A percentile compares a stretch with the other conserved stretches of the same genome.
phyloP scores from a whole-genome alignment of 345 rosid genomes.

The Noccaea bulbosa region DNA sequence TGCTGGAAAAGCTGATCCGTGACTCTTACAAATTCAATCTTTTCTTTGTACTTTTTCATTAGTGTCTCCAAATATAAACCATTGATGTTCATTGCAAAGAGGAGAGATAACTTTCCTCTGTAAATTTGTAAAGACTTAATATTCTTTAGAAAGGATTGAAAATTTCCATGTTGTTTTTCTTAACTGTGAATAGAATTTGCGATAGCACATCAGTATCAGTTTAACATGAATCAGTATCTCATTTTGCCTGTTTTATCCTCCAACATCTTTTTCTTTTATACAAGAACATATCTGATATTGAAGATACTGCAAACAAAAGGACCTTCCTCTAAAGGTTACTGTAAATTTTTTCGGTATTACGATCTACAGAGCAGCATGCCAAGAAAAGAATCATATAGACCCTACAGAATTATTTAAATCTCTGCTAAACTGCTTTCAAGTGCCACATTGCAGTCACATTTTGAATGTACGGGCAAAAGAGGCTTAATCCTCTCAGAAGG shows the following conservation, averaged over 20 bases:
- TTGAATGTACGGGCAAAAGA: slow-evolving; percentile 22
- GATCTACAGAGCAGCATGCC: slow-evolving; percentile 31
- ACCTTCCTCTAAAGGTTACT: slow-evolving; percentile 22
- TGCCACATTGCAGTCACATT: slow-evolving; percentile 32
- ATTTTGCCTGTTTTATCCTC: slow-evolving; percentile 9
- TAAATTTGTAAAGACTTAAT: slow-evolving; percentile 37
- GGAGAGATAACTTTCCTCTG: slow-evolving; percentile 32
- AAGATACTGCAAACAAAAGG: slow-evolving; percentile 23
- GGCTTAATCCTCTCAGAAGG: slow-evolving; percentile 23
- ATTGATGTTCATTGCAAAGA: slow-evolving; percentile 30
- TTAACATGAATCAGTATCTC: slow-evolving; percentile 19
- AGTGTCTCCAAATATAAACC: slow-evolving; percentile 17
- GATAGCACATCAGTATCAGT: background rate
- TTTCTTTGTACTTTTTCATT: slow-evolving; percentile 28
- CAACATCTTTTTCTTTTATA: slow-evolving; percentile 6
- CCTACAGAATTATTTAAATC: slow-evolving; percentile 37
- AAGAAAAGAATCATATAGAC: slow-evolving; percentile 9
- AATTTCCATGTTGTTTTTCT: background rate
- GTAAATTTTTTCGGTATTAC: background rate
- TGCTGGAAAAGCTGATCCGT: slow-evolving; percentile 61
- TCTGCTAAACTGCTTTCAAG: slow-evolving; percentile 22
- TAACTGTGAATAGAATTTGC: slow-evolving; percentile 21
- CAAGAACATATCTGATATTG: slow-evolving; percentile 4
- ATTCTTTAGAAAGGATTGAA: slow-evolving; percentile 30
- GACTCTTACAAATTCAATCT: slow-evolving; percentile 30